Conservation (phyloP, 345 rosid species). For the Eucalyptus tenuipes region DNA sequence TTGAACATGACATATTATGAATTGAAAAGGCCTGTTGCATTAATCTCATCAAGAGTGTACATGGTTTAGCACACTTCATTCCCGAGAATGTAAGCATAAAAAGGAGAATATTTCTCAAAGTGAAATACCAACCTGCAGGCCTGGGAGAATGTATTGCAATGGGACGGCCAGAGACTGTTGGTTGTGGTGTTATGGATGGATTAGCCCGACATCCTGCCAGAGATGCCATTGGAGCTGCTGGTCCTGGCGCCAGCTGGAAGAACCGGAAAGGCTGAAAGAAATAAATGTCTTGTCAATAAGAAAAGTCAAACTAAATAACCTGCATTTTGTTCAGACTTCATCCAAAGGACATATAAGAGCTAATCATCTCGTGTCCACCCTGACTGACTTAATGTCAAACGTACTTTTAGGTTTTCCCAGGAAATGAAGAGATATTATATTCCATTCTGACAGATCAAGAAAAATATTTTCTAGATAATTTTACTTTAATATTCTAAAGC, state of each 20-base stretch:
- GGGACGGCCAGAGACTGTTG: constrained; percentile 55
- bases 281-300: neutral
- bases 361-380: neutral
- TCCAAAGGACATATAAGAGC: neutral
- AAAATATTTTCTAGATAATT: neutral
- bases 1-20: neutral
- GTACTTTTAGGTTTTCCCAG: neutral
- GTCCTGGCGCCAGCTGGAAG: constrained; percentile 39
- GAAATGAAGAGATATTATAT: neutral
- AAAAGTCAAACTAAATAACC: neutral
- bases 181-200: constrained; percentile 52
- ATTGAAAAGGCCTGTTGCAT: neutral
- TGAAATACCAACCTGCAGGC: neutral
- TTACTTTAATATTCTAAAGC: neutral
- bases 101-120: neutral
- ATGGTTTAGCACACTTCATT: neutral
- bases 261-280: neutral
- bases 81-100: neutral
- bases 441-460: neutral
- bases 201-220: constrained; percentile 82
- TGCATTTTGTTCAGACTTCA: neutral
- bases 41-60: neutral
- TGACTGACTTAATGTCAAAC: neutral
- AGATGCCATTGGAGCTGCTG: constrained; percentile 50
- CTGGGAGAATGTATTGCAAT: neutral